Evolutionary conservation across 768 basidiomycete species (phyloP), one percentile per base, ranked within the genome.

Genomic region (Trametes gibbosa): DNA sequence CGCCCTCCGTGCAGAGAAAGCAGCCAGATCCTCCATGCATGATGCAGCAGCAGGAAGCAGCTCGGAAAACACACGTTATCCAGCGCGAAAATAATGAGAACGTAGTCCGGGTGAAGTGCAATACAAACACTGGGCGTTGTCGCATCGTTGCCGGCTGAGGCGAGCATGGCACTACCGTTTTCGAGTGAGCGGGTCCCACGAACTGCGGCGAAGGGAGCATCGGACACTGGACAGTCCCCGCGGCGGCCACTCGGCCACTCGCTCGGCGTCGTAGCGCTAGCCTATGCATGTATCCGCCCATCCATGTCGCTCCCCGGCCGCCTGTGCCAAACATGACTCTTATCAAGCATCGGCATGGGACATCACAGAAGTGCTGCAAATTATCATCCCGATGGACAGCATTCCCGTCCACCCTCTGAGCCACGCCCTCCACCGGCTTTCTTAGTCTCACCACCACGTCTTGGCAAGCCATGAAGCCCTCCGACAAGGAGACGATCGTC

Each of bases 401-500:
- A 39, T 39, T 39, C 37, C 17, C 3, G 37, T n/a, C 5, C 29
- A 9, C 39, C 29, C n/a, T 25, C 9, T 23, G 46, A 25, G 45
- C 46, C 29, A 40, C 47, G 49, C 47, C 56, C 50, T 32, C 42
- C 40, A 17, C 34, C 37, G 43, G 32, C 21, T 39, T 46, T 47
- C 51, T 53, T 41, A 27, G 45, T 39, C 32, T 14, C 7, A 24
- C 45, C 37, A 8, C 45, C 43, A 34, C 52, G 47, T 50, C 39
- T 19, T 23, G 45, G 45, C 25, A 14, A 34, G 17, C 39, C 43
- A 52, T 37, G 53, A 50, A 42, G 43, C 55, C 34, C 51, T 21
- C 21, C 51, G 61, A 60, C 48, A 58, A 65, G 41, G 59, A 65
- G 41, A 42, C 56, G 3, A 55, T 58, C 19, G 29, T 58, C 21